Base-by-base conservation (phyloP, 2,329 filamentous ascomycete genomes). In the Alternaria infectoria region DNA sequence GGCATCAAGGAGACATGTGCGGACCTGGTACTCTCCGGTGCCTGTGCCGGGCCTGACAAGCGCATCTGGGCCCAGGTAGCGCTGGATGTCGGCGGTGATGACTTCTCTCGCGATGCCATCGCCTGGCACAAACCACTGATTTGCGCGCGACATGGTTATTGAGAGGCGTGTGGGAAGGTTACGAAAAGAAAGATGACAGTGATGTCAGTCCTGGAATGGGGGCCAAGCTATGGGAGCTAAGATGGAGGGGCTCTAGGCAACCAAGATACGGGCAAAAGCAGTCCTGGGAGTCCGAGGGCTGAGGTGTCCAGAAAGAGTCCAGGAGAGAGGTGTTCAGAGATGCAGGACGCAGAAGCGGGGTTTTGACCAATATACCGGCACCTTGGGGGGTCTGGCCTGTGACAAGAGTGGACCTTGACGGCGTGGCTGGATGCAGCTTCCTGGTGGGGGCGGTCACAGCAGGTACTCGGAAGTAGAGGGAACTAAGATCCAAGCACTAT, bases 51-150 rank as follows among this genome's bases (percentile, higher is more conserved):
- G 83, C 69, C 81, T 80, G 47, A 85, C 82, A 61, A 83, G 82
- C 52, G 83, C 83, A 78, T 85, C 83, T 65, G 81, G 82, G 57
- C 83, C 83, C 60, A 85, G 73, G 69, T 84, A 85, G 70, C 83
- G 80, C 75, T 84, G 83, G 69, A 85, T 85, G 75, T 85, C 83
- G 68, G 83, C 82, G 51, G 83, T 83, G 67, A 85, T 85, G 74
- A 85, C 83, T 75, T 84, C 81, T 71, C 83, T 75, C 61, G 83
- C 81, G 71, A 85, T 85, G 74, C 83, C 83, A 51, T 84, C 82
- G 65, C 80, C 83, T 13, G 80, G 79, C 67, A 83, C 79, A 71
- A 84, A 85, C 83, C 83, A 85, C 76, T 84, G 79, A 76, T 81
- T 75, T 77, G 70, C 71, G 57, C 73, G 73, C 65, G 74, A 77